Evolutionary conservation across 148 eudicot genomes (phyloP), one percentile per base, ranked within the genome.

Genomic region (Vaccinium darrowii): DNA sequence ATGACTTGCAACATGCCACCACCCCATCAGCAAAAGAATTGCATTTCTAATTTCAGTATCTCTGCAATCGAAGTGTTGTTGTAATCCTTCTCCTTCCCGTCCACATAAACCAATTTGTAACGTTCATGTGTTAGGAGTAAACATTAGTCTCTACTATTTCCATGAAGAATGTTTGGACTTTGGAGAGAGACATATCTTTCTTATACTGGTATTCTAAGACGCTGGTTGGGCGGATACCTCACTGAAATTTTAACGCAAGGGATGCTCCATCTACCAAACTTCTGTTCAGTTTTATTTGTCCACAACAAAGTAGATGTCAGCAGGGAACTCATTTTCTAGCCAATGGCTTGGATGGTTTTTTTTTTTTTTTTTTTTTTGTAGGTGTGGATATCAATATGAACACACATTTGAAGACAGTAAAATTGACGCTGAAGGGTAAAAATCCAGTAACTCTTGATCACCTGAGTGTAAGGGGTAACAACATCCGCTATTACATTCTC

Each of bases 351-450:
- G 57, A 4, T 8, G 76, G 52, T 69, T 83, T 77, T 56, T 8
- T 83, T 72, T 56, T 8, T 82, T 79, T 76, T 69, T 83, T 77
- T 56, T 8, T 83, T 72, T 56, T 8, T 82, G 81, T 76, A 93
- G 93, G 94, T 67, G 95, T 94, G 86, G 97, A 94, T 83, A 91
- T 92, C 13, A 92, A 94, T 84, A 94, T 94, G 97, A 94, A 94
- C 90, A 91, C 97, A 36, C 95, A 92, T 87, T 88, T 94, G 88
- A 94, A 94, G 91, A 91, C 97, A 3, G 94, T 94, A 36, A 94
- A 94, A 82, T 88, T 92, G 53, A 91, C 95, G 7, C 86, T 86
- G 5, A 92, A 92, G 86, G 97, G 97, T 39, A 92, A 94, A 83
- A 94, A 94, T 84, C 95, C 95, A 51, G 82, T 91, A 9, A 89